Evolutionary conservation across 768 basidiomycete genomes (phyloP), one percentile per base, ranked within the genome.

Genomic region (Lentinula aciculospora): DNA sequence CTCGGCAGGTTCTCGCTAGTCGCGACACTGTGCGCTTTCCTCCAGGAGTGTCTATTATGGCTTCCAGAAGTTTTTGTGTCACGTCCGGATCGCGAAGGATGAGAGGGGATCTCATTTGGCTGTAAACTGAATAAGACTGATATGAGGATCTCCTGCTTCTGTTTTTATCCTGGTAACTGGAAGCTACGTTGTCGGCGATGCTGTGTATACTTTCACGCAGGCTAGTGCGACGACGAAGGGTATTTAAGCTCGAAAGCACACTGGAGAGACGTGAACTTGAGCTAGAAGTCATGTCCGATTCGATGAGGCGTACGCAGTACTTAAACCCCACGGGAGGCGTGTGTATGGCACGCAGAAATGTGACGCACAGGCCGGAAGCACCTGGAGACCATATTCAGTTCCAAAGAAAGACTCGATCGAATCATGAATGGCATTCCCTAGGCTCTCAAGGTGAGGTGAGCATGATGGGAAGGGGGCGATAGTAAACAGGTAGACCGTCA

Each of bases 1-100:
- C 81, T 61, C 79, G 82, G 71, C 89, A 90, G 46, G 89, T 89
- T 54, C 89, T 79, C 48, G 89, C 82, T 63, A 92, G 74, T 65
- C 89, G 78, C 50, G 87, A 85, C 58, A 91, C 70, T 44, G 82
- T 76, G 48, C 87, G 84, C 61, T 78, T 82, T 36, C 89, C 89
- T 62, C 78, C 81, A 4, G 88, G 82, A 7, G 81, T 69, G 49
- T 83, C 81, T 59, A 76, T 69, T 61, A 83, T 77, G 56, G 72
- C 71, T 64, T 83, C 81, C 34, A 83, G 68, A 58, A 83, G 66
- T 64, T 72, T 79, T 64, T 68, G 76, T 34, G 83, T 77, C 15
- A 81, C 81, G 40, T 84, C 85, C 17, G 79, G 74, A 64, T 89
- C 86, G 60, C 81, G 80, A 63, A 88, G 79, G 63, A 89, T 79